Percentiles rank a stretch among this genome's conserved stretches.
These are phyloP conservation scores for Alternaria brassicae DNA, from an alignment of 2,329 filamentous ascomycete genomes.

Conservation along the genomic window DNA sequence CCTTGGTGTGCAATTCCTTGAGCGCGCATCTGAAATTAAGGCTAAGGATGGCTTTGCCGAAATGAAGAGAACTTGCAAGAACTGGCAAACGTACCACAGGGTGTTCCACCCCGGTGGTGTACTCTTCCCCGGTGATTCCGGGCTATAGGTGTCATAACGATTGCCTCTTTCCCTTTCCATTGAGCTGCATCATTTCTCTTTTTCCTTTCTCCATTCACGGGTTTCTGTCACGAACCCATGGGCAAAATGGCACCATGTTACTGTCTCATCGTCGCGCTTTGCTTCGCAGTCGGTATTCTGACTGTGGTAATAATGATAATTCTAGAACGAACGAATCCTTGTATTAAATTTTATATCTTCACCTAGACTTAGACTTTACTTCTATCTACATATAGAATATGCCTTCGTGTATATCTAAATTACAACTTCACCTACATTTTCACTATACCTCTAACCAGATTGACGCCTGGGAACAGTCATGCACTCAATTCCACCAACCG, in stretches of 20 bases:
- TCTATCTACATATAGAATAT: too few relatives aligned
- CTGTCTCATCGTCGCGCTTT: not conserved
- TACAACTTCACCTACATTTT: not conserved
- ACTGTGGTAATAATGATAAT: not conserved
- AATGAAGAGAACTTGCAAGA: slow-evolving; percentile 37
- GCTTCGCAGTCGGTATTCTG: not conserved
- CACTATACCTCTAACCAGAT: too few relatives aligned
- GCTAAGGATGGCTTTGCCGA: slow-evolving; percentile 22
- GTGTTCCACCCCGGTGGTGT: slow-evolving; percentile 19
- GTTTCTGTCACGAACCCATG: not conserved
- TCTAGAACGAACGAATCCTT: not conserved
- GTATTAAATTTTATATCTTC: not conserved
- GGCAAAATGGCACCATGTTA: not conserved
- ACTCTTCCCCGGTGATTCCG: slow-evolving; percentile 25
- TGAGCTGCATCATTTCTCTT: not conserved
- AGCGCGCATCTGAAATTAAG: slow-evolving; percentile 46
- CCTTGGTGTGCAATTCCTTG: slow-evolving; percentile 63
- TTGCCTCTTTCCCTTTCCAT: not conserved
- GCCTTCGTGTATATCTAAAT: too few relatives aligned
- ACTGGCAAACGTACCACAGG: slow-evolving; percentile 27
- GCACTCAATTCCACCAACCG: not conserved
- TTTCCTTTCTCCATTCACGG: not conserved
- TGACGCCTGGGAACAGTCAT: not conserved
- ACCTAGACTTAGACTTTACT: not conserved
- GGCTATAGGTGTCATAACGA: not conserved